These are phyloP conservation scores for Chloromonas sp. DNA, from an alignment of 163 green algal genomes.

Conservation along the genomic window DNA sequence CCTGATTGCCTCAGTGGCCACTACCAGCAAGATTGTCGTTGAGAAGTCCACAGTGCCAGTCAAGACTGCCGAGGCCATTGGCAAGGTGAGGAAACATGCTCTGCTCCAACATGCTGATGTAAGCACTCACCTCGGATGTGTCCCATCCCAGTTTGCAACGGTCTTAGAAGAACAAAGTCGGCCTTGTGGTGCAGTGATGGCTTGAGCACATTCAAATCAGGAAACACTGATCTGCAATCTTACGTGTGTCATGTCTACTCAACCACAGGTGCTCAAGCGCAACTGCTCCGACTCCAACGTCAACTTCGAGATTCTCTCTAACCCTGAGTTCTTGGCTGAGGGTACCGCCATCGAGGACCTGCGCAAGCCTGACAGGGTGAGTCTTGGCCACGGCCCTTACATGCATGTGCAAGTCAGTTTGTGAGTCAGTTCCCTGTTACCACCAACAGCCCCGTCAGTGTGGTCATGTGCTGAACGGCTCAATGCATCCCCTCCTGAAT, in stretches of 20 bases:
- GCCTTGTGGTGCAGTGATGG: background rate
- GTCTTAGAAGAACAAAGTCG: background rate
- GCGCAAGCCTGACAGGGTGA: constrained; percentile 81
- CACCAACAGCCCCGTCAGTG: too few species aligned
- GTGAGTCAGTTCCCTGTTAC: too few species aligned
- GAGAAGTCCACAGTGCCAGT: constrained; percentile 99
- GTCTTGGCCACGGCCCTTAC: constrained; percentile 4
- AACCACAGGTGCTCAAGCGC: constrained; percentile 70
- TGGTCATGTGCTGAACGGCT: too few species aligned
- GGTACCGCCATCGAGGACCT: constrained; percentile 97
- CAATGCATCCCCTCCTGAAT: too few species aligned
- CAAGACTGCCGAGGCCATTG: constrained; percentile 98
- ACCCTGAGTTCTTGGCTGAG: constrained; percentile 99
- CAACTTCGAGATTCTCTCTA: constrained; percentile 96
- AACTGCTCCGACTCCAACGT: constrained; percentile 79
- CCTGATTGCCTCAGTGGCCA: constrained; percentile 89
- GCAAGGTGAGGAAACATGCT: constrained; percentile 74
- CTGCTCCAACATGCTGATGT: too few species aligned
- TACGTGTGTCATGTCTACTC: background rate
- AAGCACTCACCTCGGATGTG: background rate
- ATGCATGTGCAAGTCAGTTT: too few species aligned
- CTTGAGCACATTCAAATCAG: too few species aligned
- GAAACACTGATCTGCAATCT: too few species aligned
- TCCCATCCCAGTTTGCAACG: background rate
- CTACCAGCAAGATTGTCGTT: constrained; percentile 91